Base-by-base conservation (phyloP, 1,139 yeast genomes). In the Protomyces inundatus region DNA sequence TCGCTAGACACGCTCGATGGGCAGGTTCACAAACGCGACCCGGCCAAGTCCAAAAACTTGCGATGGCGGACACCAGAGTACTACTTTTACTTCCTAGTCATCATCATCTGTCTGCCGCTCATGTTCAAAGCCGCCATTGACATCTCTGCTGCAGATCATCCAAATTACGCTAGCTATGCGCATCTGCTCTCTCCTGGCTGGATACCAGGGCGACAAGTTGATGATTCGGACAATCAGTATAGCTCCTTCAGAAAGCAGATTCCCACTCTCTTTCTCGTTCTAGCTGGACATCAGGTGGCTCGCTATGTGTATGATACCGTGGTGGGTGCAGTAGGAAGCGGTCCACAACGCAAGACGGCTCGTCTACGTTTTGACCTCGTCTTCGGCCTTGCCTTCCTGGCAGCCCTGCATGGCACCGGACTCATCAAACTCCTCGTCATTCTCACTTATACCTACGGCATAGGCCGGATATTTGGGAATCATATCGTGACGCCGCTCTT, bases 161-260 rank as follows among this genome's bases (percentile, higher is more conserved):
- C 87, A n/a, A 90, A 90, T 72, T 93, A 86, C 72, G 81, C 82
- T 23, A 77, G 79, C 60, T 90, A 82, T 71, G 81, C 81, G 67
- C 81, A 84, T 63, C 76, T 85, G 54, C 78, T 93, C 87, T 91
- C 86, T 83, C 77, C 95, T 83, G 69, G 97, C 16, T 74, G 77
- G 76, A 67, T 75, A 62, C 69, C 71, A 63, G 77, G 76, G 12
- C 69, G 75, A 6, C 69, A 70, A 67, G 79, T 77, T 12, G 81
- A 95, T 73, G 91, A 91, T 73, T 87, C 96, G 3, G 99, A 95
- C 73, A 79, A 80, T 48, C 99, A 95, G 74, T 95, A 93, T 72
- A 78, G 90, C 37, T 89, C 90, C 71, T 90, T 95, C 73, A 81
- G 98, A 70, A 86, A 87, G 71, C 90, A 90, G 73, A 80, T 91